Base-by-base conservation (phyloP, 371 early-diverging fungal genomes). In the Mortierella sp. region DNA sequence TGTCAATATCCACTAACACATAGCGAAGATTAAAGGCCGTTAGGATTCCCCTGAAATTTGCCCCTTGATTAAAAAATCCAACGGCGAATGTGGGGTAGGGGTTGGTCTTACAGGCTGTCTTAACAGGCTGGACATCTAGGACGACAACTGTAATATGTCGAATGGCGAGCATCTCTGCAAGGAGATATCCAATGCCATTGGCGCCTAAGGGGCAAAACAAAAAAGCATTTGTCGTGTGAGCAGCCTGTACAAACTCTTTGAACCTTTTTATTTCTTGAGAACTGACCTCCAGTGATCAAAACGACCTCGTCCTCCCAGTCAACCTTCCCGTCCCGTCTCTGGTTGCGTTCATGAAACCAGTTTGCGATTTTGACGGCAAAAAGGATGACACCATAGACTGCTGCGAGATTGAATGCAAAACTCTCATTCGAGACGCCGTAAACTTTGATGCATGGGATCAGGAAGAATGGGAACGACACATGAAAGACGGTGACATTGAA, bases 221-320 rank as follows among this genome's bases (percentile, higher is more conserved):
- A n/a, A n/a, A n/a, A n/a, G n/a, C n/a, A n/a, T n/a, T n/a, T n/a
- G n/a, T n/a, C n/a, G n/a, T n/a, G n/a, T n/a, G n/a, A n/a, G n/a
- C n/a, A n/a, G n/a, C n/a, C n/a, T n/a, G n/a, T n/a, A n/a, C n/a
- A n/a, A n/a, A n/a, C n/a, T n/a, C n/a, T n/a, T n/a, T n/a, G n/a
- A n/a, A n/a, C n/a, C n/a, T n/a, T n/a, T n/a, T n/a, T n/a, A n/a
- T n/a, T n/a, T n/a, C n/a, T n/a, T n/a, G 24, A 14, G 23, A 15
- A 41, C 50, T 24, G 42, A 84, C 87, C 88, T 62, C 88, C 88
- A 41, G 86, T 87, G 43, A 87, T 78, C 60, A 87, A 51, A 5
- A 87, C 85, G 32, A 84, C 65, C 59, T 86, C 86, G 6, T 81
- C 71, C 26, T 75, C 72, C 88, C 88, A 87, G 57, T 83, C 78